Base-by-base conservation (phyloP, 148 eudicot genomes). In the Silene latifolia region DNA sequence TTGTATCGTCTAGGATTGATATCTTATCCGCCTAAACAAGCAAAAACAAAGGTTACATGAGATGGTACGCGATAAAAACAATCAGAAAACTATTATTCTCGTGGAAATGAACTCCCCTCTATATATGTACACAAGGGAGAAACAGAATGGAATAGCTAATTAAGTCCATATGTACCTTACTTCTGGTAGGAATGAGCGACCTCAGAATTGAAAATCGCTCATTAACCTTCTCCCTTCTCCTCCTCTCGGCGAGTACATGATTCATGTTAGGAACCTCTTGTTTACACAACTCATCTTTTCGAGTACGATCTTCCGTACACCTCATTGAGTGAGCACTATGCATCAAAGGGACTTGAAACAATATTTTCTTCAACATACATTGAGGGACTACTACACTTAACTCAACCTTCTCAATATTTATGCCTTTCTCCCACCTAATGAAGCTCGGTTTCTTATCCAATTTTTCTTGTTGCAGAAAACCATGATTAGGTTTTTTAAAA, bases 1-100 rank as follows among this genome's bases (percentile, higher is more conserved):
- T 90, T 23, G 97, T 90, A 19, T 83, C 84, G 75, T 92, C 95
- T 0, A 92, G 92, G 63, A 92, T 71, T 24, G 95, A 88, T 64
- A 88, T 83, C 69, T 90, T 87, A 79, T 90, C 95, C 63, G 80
- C 89, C 97, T 92, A 80, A 80, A 84, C 29, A 19, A 70, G 14
- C 5, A 27, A 44, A 60, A 20, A 44, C 5, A 27, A 21, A 63
- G 64, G 2, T 60, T 21, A 7, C 35, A 32, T 32, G 4, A 32
- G 35, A 32, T 32, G 44, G 44, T 24, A 61, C 10, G 23, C 14
- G 1, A 25, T 61, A 23, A 19, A 9, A 60, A 60, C 19, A 11
- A 60, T 20, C 3, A 8, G 3, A 19, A 11, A 39, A 27, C 7
- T 25, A 25, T 25, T 15, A 63, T n/a, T 13, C 67, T 63, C 67